phyloP scores from a whole-genome alignment of 768 basidiomycete species.

The Suillus tomentosus region DNA sequence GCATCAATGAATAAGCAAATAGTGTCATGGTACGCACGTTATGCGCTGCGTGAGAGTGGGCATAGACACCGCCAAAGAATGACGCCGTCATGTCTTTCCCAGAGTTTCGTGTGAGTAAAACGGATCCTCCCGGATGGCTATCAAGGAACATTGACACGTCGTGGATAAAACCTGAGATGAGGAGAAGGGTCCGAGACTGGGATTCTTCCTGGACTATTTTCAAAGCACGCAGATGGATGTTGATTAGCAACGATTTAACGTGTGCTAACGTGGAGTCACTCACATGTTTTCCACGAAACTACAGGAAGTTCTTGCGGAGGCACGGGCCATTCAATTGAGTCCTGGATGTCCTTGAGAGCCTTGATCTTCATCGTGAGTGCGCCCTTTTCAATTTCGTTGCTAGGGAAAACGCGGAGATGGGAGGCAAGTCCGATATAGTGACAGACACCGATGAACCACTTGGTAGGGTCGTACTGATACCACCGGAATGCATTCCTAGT shows the following conservation, averaged over 20 bases:
- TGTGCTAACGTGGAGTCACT: slow-evolving; percentile 29
- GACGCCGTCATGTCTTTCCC: slow-evolving; percentile 84
- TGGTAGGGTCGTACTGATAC: slow-evolving; percentile 74
- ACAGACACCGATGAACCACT: slow-evolving; percentile 79
- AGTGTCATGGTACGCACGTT: slow-evolving; percentile 48
- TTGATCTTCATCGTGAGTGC: slow-evolving; percentile 84
- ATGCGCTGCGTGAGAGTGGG: slow-evolving; percentile 82
- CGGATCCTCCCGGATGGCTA: slow-evolving; percentile 77
- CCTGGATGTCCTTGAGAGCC: slow-evolving; percentile 63
- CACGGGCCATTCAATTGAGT: slow-evolving; percentile 62
- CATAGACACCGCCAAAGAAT: slow-evolving; percentile 85
- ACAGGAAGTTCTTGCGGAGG: slow-evolving; percentile 65
- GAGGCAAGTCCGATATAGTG: slow-evolving; percentile 67
- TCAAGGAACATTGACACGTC: slow-evolving; percentile 75
- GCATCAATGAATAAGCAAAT: neutral
- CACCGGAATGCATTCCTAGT: slow-evolving; percentile 68
- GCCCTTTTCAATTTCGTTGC: slow-evolving; percentile 86
- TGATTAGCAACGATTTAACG: slow-evolving; percentile 8
- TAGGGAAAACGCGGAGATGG: slow-evolving; percentile 82
- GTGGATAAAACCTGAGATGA: slow-evolving; percentile 86
- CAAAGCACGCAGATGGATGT: neutral
- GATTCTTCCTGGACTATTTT: slow-evolving; percentile 67
- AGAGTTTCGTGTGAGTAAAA: slow-evolving; percentile 54
- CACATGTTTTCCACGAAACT: slow-evolving; percentile 81
- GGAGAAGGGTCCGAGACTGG: slow-evolving; percentile 61